Conservation (phyloP, 2,329 filamentous ascomycete species). For the Xenoacremonium recifei region DNA sequence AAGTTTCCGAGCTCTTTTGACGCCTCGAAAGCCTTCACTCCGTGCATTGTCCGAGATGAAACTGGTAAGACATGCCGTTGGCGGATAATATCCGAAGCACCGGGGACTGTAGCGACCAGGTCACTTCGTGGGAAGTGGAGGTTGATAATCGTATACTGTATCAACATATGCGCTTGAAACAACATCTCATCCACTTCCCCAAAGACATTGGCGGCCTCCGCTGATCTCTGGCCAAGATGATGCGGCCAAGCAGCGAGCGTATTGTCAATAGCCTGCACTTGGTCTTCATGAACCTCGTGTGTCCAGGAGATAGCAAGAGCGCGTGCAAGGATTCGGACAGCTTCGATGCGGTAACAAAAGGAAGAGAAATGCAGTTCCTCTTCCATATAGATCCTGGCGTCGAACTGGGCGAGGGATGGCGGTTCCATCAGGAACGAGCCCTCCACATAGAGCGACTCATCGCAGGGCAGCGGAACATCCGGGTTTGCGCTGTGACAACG, state of each 20-base stretch:
- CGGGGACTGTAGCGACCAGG: not conserved
- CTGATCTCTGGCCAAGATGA: constrained; percentile 12
- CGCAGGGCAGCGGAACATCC: constrained; percentile 17
- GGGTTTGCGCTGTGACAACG: constrained; percentile 13
- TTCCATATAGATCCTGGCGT: constrained; percentile 7
- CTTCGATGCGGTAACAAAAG: constrained; percentile 22
- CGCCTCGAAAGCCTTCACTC: constrained; percentile 22
- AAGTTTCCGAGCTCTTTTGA: constrained; percentile 19
- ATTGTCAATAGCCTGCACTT: constrained; percentile 20
- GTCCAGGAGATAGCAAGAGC: constrained; percentile 12
- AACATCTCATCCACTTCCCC: constrained; percentile 23
- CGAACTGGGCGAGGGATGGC: constrained; percentile 15
- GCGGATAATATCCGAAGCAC: constrained; percentile 2
- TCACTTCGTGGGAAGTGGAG: constrained; percentile 19
- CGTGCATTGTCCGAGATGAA: constrained; percentile 14
- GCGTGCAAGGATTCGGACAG: constrained; percentile 15
- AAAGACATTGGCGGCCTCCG: constrained; percentile 17
- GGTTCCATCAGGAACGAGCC: constrained; percentile 9
- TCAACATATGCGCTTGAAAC: constrained; percentile 21
- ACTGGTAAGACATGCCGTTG: constrained; percentile 9
- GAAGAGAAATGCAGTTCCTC: constrained; percentile 19
- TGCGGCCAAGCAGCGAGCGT: constrained; percentile 20
- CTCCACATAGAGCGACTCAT: constrained; percentile 13
- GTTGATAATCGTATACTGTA: constrained; percentile 17
- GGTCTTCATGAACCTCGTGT: constrained; percentile 13